A percentile compares a stretch with the other conserved stretches of the same genome.
Evolutionary conservation across 225 moss, liverwort and hornwort genomes (phyloP).

Genomic region (Thuidium tamariscinum): DNA sequence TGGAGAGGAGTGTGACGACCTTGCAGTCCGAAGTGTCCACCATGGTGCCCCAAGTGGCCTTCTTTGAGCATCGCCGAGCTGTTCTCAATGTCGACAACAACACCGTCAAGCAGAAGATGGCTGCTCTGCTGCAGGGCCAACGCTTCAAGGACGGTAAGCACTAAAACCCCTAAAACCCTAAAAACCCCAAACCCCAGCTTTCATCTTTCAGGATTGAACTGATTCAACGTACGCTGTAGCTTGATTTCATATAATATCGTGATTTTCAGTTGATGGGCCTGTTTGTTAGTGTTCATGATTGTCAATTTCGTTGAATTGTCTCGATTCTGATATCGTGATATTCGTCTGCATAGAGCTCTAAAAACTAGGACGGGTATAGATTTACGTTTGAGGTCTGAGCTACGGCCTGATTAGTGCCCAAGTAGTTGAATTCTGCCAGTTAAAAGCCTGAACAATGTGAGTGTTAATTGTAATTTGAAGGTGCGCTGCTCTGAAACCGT

Average conservation of each 20-base stretch:
- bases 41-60: conserved; percentile 51
- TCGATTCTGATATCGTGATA: background rate
- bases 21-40: conserved; percentile 56
- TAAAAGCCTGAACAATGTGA: background rate
- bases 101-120: conserved; percentile 52
- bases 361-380: background rate
- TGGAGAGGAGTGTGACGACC: conserved; percentile 71
- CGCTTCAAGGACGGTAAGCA: conserved; percentile 50
- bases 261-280: background rate
- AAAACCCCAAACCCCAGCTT: too few species aligned
- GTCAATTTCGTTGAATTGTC: background rate
- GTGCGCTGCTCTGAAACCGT: background rate
- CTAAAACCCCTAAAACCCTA: background rate
- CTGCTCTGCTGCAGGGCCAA: conserved; percentile 41
- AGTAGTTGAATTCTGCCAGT: background rate
- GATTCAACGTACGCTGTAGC: background rate
- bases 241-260: background rate
- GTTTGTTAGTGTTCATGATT: background rate
- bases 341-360: background rate
- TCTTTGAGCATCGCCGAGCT: conserved; percentile 47
- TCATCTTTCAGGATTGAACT: background rate
- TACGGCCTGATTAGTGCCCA: background rate
- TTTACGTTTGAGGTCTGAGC: background rate
- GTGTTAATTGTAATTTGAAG: background rate
- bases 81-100: conserved; percentile 62